Conservation (phyloP, 352 stramenopile genomes). For the Globisporangium echinulatum region DNA sequence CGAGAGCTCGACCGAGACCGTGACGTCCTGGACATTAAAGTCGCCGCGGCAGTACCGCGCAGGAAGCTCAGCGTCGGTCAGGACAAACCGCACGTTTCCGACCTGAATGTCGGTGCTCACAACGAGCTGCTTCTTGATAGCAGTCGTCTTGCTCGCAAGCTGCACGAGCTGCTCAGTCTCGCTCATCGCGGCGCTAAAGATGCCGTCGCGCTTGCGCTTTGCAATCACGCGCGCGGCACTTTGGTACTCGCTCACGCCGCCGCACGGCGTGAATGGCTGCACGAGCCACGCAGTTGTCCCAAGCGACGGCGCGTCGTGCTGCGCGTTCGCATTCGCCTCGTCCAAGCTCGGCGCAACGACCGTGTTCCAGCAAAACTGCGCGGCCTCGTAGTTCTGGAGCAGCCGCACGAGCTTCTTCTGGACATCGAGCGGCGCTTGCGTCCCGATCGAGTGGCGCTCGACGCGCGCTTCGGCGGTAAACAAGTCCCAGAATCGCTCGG, state of each 20-base stretch:
- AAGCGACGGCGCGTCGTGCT: background rate
- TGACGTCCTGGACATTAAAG: conserved; percentile 60
- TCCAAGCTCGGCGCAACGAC: conserved; percentile 43
- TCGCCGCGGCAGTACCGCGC: conserved; percentile 46
- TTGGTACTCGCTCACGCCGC: conserved; percentile 69
- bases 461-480: conserved; percentile 49
- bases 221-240: conserved; percentile 55
- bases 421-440: conserved; percentile 43
- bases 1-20: conserved; percentile 44
- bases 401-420: conserved; percentile 73
- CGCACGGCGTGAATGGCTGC: conserved; percentile 51
- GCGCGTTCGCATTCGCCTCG: conserved; percentile 27
- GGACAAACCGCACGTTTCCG: conserved; percentile 52
- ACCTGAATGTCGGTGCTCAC: conserved; percentile 59
- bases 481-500: conserved; percentile 53
- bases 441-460: conserved; percentile 30
- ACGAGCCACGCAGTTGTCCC: conserved; percentile 39
- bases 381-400: conserved; percentile 64
- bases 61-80: conserved; percentile 53
- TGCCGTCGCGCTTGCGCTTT: conserved; percentile 58
- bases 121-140: conserved; percentile 48
- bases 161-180: conserved; percentile 55
- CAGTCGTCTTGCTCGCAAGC: conserved; percentile 24
- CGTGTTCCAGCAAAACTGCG: conserved; percentile 51
- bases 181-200: conserved; percentile 48